A percentile compares a stretch with the other conserved stretches of the same genome.
Evolutionary conservation across 1,139 yeast genomes (phyloP).

Genomic region (Yamadazyma diospyri): DNA sequence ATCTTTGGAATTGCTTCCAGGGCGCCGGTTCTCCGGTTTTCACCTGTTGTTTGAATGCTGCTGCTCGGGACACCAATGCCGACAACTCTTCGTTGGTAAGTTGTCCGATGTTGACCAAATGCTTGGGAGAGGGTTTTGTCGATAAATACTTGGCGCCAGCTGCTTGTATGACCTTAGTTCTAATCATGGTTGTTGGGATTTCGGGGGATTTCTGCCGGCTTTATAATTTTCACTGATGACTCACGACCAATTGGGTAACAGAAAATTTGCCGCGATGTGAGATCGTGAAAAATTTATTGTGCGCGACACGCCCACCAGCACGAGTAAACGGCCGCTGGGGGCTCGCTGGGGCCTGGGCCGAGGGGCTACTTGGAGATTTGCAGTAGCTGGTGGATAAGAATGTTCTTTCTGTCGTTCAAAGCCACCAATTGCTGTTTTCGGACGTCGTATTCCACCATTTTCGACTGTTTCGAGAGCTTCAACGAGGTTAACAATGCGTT

Average conservation of each 20-base stretch:
- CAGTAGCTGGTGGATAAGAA: slow-evolving; percentile 1
- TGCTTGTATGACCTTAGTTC: slow-evolving; percentile 4
- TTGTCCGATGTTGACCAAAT: slow-evolving; percentile 76
- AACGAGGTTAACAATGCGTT: slow-evolving; percentile 4
- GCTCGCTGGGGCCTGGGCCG: background rate
- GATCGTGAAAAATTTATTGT: slow-evolving; percentile 4
- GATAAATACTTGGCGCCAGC: slow-evolving; percentile 9
- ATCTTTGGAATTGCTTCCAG: slow-evolving; percentile 48
- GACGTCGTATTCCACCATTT: slow-evolving; percentile 8
- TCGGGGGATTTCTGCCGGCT: background rate
- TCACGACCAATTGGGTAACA: slow-evolving; percentile 16
- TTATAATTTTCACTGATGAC: slow-evolving; percentile 3
- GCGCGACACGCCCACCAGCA: no score
- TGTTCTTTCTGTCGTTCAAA: slow-evolving; percentile 7
- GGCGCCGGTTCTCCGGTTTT: slow-evolving; percentile 48
- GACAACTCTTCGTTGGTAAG: slow-evolving; percentile 66
- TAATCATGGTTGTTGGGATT: slow-evolving; percentile 3
- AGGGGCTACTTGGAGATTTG: background rate
- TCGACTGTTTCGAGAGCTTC: slow-evolving; percentile 6
- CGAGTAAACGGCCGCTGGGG: background rate
- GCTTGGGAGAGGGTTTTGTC: slow-evolving; percentile 40
- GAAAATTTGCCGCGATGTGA: slow-evolving; percentile 8
- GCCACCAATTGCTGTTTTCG: slow-evolving; percentile 9
- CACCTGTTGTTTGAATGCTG: slow-evolving; percentile 53
- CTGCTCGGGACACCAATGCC: slow-evolving; percentile 66